These are phyloP conservation scores for Amniculicola lignicola DNA, from an alignment of 495 filamentous ascomycete genomes.

Conservation along the genomic window DNA sequence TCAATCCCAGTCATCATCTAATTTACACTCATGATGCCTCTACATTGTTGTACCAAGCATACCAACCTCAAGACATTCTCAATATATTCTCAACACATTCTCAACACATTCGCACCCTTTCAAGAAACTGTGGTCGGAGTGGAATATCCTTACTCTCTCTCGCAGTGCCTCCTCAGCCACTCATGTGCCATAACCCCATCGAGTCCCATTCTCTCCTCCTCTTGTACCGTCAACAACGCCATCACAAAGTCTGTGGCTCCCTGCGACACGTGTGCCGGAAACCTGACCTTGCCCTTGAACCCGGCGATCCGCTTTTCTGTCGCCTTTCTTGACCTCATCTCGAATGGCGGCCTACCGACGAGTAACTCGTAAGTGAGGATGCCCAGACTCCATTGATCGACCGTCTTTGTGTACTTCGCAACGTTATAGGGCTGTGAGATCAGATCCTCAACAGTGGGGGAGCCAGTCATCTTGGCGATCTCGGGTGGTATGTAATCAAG, in stretches of 20 bases:
- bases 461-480: slow-evolving; percentile 7
- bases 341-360: slow-evolving; percentile 24
- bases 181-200: neutral
- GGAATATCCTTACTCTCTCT: too few relatives aligned
- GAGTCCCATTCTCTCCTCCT: neutral
- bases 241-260: slow-evolving; percentile 20
- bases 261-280: slow-evolving; percentile 7
- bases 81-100: too few relatives aligned
- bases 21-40: too few relatives aligned
- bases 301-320: slow-evolving; percentile 21
- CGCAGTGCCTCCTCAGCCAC: neutral
- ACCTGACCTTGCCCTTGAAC: slow-evolving; percentile 14
- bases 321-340: slow-evolving; percentile 6
- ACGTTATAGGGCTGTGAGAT: too few relatives aligned
- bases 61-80: too few relatives aligned
- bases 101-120: too few relatives aligned
- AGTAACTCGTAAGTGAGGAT: slow-evolving; percentile 27
- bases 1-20: too few relatives aligned
- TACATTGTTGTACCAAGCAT: too few relatives aligned
- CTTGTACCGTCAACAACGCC: neutral
- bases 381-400: slow-evolving; percentile 28
- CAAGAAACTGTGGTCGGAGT: too few relatives aligned
- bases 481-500: slow-evolving; percentile 29
- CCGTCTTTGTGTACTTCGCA: slow-evolving; percentile 11
- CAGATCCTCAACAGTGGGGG: too few relatives aligned